Evolutionary conservation across 345 rosid species (phyloP).

Genomic region (Syzygium grande): DNA sequence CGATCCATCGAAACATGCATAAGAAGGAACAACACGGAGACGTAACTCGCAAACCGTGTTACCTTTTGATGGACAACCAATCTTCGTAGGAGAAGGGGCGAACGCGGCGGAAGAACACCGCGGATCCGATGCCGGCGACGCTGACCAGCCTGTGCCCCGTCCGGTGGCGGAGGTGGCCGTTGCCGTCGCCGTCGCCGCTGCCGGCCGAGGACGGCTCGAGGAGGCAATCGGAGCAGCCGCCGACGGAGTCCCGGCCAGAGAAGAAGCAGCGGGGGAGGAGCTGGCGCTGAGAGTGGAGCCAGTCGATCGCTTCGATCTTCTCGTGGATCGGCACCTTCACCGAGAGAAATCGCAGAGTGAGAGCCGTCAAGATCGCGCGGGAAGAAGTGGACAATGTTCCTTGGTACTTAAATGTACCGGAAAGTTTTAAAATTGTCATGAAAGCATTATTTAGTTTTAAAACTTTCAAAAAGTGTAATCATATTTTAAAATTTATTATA

Average conservation of each 20-base stretch:
- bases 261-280: constrained; percentile 70
- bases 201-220: background rate
- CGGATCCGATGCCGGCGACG: constrained; percentile 82
- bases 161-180: constrained; percentile 10
- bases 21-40: background rate
- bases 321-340: constrained; percentile 53
- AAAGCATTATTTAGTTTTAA: too few relatives aligned
- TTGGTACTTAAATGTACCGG: too few relatives aligned
- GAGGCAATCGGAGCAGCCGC: constrained; percentile 16
- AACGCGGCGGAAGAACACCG: constrained; percentile 53
- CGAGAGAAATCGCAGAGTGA: background rate
- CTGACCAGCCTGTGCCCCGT: constrained; percentile 26
- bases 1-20: background rate
- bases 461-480: too few relatives aligned
- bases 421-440: too few relatives aligned
- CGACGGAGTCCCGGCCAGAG: constrained; percentile 37
- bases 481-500: too few relatives aligned
- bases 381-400: background rate
- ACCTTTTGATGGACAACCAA: constrained; percentile 85
- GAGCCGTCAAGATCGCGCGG: background rate
- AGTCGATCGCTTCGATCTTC: constrained; percentile 59
- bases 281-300: constrained; percentile 71
- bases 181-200: constrained; percentile 19
- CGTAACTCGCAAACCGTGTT: background rate
- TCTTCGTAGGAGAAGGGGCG: constrained; percentile 65